Percentiles rank a stretch among this genome's conserved stretches.
Evolutionary conservation across 495 filamentous ascomycete species (phyloP).

Genomic region (Baudoinia panamericana): DNA sequence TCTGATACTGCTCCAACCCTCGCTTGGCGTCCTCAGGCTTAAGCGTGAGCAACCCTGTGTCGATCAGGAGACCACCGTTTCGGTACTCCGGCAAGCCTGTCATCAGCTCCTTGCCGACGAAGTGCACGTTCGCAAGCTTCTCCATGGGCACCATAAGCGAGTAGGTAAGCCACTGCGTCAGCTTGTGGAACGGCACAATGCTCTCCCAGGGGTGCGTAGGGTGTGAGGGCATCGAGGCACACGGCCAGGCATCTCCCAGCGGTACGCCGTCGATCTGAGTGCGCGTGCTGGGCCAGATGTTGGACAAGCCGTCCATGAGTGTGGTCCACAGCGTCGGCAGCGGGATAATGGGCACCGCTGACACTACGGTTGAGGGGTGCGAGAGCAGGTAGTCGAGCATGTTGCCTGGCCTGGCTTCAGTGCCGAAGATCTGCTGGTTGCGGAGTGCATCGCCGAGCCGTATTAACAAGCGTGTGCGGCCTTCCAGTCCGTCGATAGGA

Average conservation of each 20-base stretch:
- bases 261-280: slow-evolving; percentile 80
- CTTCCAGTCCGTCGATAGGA: slow-evolving; percentile 76
- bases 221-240: slow-evolving; percentile 66
- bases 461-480: slow-evolving; percentile 67
- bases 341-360: slow-evolving; percentile 72
- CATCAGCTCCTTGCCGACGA: slow-evolving; percentile 61
- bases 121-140: slow-evolving; percentile 60
- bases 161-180: slow-evolving; percentile 82
- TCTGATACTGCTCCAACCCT: slow-evolving; percentile 55
- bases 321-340: slow-evolving; percentile 87
- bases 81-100: slow-evolving; percentile 81
- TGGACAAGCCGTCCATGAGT: slow-evolving; percentile 72
- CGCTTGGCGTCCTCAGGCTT: slow-evolving; percentile 51
- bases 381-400: slow-evolving; percentile 94
- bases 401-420: slow-evolving; percentile 74
- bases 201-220: slow-evolving; percentile 74
- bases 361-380: slow-evolving; percentile 75
- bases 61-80: slow-evolving; percentile 75
- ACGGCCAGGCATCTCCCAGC: slow-evolving; percentile 91
- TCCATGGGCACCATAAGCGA: slow-evolving; percentile 81
- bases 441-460: slow-evolving; percentile 64
- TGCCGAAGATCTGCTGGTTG: slow-evolving; percentile 75
- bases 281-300: slow-evolving; percentile 81
- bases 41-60: slow-evolving; percentile 66
- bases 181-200: slow-evolving; percentile 89